Conservation (phyloP, 306 rosid genomes). For the Pterocarpus macrocarpus region DNA sequence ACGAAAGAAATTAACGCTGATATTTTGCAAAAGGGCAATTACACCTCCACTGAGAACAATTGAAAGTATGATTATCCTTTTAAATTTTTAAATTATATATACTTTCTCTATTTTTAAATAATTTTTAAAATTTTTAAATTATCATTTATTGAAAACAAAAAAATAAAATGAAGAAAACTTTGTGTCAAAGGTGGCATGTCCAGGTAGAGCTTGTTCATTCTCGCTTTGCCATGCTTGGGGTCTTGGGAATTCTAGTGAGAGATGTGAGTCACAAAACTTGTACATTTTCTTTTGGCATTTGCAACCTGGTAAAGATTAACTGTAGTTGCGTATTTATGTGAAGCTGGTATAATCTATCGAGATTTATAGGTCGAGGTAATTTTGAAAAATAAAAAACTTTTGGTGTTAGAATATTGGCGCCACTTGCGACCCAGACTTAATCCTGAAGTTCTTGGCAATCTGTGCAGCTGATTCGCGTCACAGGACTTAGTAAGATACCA, state of each 20-base stretch:
- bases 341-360: neutral
- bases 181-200: conserved; percentile 72
- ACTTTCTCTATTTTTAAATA: too few relatives aligned
- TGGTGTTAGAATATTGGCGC: neutral
- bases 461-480: conserved; percentile 82
- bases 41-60: too few relatives aligned
- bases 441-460: conserved; percentile 29
- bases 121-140: too few relatives aligned
- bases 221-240: conserved; percentile 96
- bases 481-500: conserved; percentile 71
- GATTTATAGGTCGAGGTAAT: neutral
- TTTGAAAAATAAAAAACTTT: neutral
- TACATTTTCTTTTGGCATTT: neutral
- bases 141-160: too few relatives aligned
- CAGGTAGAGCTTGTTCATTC: conserved; percentile 92
- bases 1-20: neutral
- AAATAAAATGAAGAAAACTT: too few relatives aligned
- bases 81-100: too few relatives aligned
- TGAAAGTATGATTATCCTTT: too few relatives aligned
- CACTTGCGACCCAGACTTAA: neutral
- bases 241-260: conserved; percentile 85
- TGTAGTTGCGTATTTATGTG: neutral
- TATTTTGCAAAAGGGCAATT: neutral
- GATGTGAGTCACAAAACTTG: conserved; percentile 67
- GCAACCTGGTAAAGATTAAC: neutral